Base-by-base conservation (phyloP, 2,329 filamentous ascomycete species). In the Botrytis pseudocinerea region DNA sequence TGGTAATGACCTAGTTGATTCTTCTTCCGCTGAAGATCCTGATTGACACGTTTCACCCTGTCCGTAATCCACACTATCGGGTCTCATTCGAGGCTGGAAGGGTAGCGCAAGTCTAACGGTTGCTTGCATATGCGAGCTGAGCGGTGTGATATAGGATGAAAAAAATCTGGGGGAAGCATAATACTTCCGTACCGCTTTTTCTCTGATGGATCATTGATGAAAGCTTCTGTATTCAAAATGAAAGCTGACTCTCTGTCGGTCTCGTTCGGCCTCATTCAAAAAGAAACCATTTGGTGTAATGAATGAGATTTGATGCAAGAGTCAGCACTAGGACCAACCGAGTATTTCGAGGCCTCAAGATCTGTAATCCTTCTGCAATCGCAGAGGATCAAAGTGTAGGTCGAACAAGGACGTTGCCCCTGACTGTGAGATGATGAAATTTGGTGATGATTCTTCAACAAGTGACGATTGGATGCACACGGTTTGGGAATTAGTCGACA, bases 41-140 rank as follows among this genome's bases (percentile, higher is more conserved):
- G 74, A 74, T 74, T 73, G 71, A 68, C 71, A 73, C 70, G 76
- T 77, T 78, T 77, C 75, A 77, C 60, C 62, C 51, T 75, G 57
- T 72, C 68, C 74, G 65, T 42, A 71, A 72, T 54, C 75, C 74
- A 74, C 73, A 71, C 69, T 69, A 69, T 68, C 72, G 77, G 76
- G 73, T 77, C 74, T 75, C 62, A 66, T 48, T 73, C 65, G 44
- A 73, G 44, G 44, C 32, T 44, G 57, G 48, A 51, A 60, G 65
- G 57, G 57, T 57, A 70, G n/a, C 57, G 38, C 28, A 66, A 42
- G 61, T 64, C 38, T 54, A 66, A 42, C 60, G 60, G 69, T 64
- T 71, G 42, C 44, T 57, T 66, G 69, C 69, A 65, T 66, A 65
- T 71, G 60, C 46, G 69, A 61, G 68, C 51, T 70, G 65, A 65